phyloP scores from a whole-genome alignment of 139 green algal genomes.

The Coccomyxa sp. region DNA sequence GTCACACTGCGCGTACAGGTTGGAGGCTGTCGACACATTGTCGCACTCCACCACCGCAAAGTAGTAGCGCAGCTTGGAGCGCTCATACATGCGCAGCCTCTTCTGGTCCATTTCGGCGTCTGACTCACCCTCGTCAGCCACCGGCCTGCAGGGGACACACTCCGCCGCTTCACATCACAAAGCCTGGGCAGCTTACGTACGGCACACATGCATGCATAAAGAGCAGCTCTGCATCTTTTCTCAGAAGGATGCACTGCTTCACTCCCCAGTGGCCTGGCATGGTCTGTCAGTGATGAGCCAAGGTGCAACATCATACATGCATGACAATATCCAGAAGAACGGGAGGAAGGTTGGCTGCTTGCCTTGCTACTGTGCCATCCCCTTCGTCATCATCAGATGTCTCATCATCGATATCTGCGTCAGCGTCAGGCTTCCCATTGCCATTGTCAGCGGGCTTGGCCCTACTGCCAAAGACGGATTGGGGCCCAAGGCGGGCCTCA shows the following conservation, averaged over 20 bases:
- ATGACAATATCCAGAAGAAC: no score
- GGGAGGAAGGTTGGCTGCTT: no score
- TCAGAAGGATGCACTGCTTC: no score
- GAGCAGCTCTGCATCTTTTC: no score
- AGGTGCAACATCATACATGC: no score
- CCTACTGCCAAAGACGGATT: slow-evolving; percentile 18
- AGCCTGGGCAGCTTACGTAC: no score
- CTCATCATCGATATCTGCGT: slow-evolving; percentile 12
- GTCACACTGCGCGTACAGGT: slow-evolving; percentile 87
- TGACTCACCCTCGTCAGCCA: slow-evolving; percentile 10
- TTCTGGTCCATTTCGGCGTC: slow-evolving; percentile 45
- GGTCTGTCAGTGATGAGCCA: no score
- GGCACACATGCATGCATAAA: no score
- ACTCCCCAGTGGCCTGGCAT: no score
- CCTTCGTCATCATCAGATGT: slow-evolving; percentile 6
- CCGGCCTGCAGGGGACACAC: no score
- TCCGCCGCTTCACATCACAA: no score
- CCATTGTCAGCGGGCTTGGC: neutral
- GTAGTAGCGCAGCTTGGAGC: slow-evolving; percentile 75
- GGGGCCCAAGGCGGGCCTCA: slow-evolving; percentile 71
- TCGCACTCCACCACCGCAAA: slow-evolving; percentile 84
- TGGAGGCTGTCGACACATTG: slow-evolving; percentile 51
- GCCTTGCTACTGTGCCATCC: slow-evolving; percentile 23
- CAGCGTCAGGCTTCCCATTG: neutral
- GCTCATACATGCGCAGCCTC: slow-evolving; percentile 80